phyloP scores from a whole-genome alignment of 352 stramenopile species.

The Phytopythium delawarense region DNA sequence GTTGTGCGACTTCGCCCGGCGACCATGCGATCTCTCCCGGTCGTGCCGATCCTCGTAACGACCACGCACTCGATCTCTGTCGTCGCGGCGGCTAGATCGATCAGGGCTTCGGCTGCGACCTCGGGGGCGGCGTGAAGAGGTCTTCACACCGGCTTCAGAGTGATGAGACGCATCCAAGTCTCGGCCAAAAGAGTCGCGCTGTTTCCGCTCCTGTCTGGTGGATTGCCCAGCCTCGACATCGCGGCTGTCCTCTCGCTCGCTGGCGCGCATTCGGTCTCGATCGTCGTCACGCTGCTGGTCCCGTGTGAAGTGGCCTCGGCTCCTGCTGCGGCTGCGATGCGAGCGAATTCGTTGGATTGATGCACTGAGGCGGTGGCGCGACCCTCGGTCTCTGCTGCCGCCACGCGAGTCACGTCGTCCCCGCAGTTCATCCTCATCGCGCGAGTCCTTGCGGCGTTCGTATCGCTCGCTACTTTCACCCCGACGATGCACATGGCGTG shows the following conservation, averaged over 20 bases:
- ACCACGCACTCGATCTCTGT: neutral
- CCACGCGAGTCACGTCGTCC: neutral
- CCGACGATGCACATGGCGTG: neutral
- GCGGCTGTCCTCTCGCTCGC: neutral
- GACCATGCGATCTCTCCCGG: neutral
- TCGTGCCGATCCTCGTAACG: neutral
- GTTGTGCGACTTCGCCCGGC: neutral
- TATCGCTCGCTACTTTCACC: neutral
- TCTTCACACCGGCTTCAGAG: neutral
- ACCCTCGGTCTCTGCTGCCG: neutral
- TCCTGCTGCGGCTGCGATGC: neutral
- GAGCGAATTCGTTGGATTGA: neutral
- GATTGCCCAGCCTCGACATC: neutral
- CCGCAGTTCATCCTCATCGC: neutral
- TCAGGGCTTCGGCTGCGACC: neutral
- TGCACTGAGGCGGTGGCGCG: neutral
- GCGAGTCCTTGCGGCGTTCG: neutral
- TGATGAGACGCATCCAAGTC: neutral
- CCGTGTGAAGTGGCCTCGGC: neutral
- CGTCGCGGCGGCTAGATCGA: neutral
- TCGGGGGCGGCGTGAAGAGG: neutral
- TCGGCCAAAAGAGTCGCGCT: neutral
- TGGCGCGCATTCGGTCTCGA: neutral
- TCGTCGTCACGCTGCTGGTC: neutral
- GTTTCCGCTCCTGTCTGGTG: neutral